phyloP scores from a whole-genome alignment of 208 protist genomes.

The Wallacemonas sp. region DNA sequence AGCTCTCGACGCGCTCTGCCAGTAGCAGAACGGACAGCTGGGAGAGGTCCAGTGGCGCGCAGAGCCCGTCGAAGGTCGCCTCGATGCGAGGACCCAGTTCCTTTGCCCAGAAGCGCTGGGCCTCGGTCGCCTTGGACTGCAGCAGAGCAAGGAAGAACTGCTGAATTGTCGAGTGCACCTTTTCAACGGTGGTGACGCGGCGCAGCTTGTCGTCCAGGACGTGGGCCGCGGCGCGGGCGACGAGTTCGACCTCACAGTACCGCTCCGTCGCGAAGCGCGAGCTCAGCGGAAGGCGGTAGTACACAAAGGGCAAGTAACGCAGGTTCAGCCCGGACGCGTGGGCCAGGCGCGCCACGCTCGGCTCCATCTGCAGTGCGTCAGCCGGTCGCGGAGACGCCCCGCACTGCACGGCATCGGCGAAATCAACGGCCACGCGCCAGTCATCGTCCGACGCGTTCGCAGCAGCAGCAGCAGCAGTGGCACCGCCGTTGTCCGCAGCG shows the following conservation, averaged over 20 bases:
- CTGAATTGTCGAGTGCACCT: slow-evolving; percentile 28
- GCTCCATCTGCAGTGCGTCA: slow-evolving; percentile 54
- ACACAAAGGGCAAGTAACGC: slow-evolving; percentile 77
- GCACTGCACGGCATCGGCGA: slow-evolving; percentile 63
- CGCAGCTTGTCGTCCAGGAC: slow-evolving; percentile 61
- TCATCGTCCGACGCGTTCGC: background rate
- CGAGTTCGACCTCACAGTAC: slow-evolving; percentile 74
- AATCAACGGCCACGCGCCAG: slow-evolving; percentile 19
- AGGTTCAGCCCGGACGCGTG: slow-evolving; percentile 80
- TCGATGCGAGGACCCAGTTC: slow-evolving; percentile 67
- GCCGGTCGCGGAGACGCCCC: slow-evolving; percentile 29
- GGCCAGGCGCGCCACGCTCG: slow-evolving; percentile 47
- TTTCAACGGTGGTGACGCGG: slow-evolving; percentile 29
- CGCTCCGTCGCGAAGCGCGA: slow-evolving; percentile 52
- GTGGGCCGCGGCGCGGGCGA: slow-evolving; percentile 60
- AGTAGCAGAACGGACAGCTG: slow-evolving; percentile 57
- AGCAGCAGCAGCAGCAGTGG: background rate
- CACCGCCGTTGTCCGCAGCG: background rate
- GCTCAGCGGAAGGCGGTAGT: slow-evolving; percentile 55
- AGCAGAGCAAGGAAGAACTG: slow-evolving; percentile 56
- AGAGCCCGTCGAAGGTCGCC: slow-evolving; percentile 39
- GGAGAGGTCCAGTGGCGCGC: slow-evolving; percentile 54
- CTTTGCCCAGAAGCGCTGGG: slow-evolving; percentile 67
- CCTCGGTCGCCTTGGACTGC: slow-evolving; percentile 34
- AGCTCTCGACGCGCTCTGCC: slow-evolving; percentile 35